Conservation (phyloP, 2,329 filamentous ascomycete species). For the Ophiostoma populinum region DNA sequence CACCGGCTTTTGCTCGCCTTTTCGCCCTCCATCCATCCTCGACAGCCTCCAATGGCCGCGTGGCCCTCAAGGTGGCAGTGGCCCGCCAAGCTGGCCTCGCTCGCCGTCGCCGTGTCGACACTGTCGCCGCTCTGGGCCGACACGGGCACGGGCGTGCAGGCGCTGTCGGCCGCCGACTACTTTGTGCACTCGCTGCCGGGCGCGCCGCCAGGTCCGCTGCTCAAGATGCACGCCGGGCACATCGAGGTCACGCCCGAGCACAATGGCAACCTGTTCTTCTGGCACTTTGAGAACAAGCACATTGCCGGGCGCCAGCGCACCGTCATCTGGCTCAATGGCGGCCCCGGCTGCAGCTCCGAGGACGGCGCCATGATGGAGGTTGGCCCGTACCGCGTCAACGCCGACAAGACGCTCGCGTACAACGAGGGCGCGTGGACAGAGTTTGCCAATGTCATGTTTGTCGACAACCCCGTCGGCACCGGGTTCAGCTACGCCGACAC, state of each 20-base stretch:
- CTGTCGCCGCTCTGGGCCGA: slow-evolving; percentile 23
- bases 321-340: slow-evolving; percentile 93
- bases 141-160: slow-evolving; percentile 18
- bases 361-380: slow-evolving; percentile 94
- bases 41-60: too few relatives aligned
- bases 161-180: slow-evolving; percentile 59
- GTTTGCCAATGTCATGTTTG: slow-evolving; percentile 90
- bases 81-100: slow-evolving; percentile 13
- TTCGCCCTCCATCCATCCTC: too few relatives aligned
- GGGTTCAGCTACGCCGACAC: slow-evolving; percentile 93
- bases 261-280: slow-evolving; percentile 95
- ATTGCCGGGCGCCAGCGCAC: slow-evolving; percentile 83
- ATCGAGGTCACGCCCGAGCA: slow-evolving; percentile 72
- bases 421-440: slow-evolving; percentile 98
- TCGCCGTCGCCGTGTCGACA: slow-evolving; percentile 18
- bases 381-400: slow-evolving; percentile 74
- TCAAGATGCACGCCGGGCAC: slow-evolving; percentile 98
- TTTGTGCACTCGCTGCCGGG: slow-evolving; percentile 77
- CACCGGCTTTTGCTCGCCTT: too few relatives aligned
- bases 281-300: slow-evolving; percentile 91
- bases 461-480: slow-evolving; percentile 92
- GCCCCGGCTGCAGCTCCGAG: slow-evolving; percentile 92
- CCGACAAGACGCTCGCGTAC: slow-evolving; percentile 51
- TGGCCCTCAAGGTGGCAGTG: slow-evolving; percentile 8
- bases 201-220: slow-evolving; percentile 54